Evolutionary conservation across 352 stramenopile species (phyloP).

Genomic region (Aphanomyces astaci): DNA sequence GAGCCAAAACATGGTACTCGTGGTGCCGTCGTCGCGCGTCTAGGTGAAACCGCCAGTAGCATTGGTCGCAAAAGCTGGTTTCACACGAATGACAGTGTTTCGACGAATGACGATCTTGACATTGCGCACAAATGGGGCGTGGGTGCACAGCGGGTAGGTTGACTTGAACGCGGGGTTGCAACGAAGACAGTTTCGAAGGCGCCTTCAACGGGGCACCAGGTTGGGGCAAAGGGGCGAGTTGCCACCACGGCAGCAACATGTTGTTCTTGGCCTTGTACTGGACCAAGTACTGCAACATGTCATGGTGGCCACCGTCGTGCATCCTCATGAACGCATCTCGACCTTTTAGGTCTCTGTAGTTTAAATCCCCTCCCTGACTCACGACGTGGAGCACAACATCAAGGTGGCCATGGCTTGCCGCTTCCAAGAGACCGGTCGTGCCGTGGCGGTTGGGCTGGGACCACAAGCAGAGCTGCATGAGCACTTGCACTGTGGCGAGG

Average conservation of each 20-base stretch:
- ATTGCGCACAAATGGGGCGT: not conserved
- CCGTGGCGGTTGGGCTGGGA: conserved; percentile 2
- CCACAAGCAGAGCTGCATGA: not conserved
- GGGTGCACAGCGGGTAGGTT: not conserved
- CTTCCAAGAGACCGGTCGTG: not conserved
- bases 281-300: not conserved
- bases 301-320: not conserved
- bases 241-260: not conserved
- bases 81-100: not conserved
- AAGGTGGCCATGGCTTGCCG: not conserved
- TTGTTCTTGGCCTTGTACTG: not conserved
- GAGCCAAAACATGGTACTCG: not conserved
- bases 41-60: not conserved
- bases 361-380: not conserved
- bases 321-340: conserved; percentile 1
- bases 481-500: not conserved
- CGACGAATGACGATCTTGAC: not conserved
- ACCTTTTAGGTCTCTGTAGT: not conserved
- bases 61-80: not conserved
- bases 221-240: not conserved
- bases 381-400: not conserved
- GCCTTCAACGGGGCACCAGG: not conserved
- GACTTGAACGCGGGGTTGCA: no score
- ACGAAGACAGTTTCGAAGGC: not conserved
- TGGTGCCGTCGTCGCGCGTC: conserved; percentile 1